phyloP scores from a whole-genome alignment of 176 grass and related monocot genomes.

The Carex kokanica region DNA sequence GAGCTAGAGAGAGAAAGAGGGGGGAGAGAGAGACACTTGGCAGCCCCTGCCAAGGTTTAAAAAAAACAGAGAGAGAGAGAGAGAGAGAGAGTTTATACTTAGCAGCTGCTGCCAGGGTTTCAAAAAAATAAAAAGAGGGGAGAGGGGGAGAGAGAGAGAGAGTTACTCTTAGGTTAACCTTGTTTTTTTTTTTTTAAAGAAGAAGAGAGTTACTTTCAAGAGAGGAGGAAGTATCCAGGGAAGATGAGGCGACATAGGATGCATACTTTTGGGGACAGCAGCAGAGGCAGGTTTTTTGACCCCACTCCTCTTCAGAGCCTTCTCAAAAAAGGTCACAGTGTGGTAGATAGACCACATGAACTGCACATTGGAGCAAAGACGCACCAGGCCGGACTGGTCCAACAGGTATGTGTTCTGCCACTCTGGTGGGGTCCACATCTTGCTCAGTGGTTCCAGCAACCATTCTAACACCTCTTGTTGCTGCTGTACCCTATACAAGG shows the following conservation, averaged over 20 bases:
- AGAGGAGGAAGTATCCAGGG: conserved; percentile 95
- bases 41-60: too few relatives aligned
- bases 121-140: too few relatives aligned
- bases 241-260: conserved; percentile 89
- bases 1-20: background rate
- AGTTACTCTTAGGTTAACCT: too few relatives aligned
- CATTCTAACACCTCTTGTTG: conserved; percentile 95
- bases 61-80: too few relatives aligned
- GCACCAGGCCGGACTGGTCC: conserved; percentile 62
- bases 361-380: conserved; percentile 51
- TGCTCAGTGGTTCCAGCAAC: conserved; percentile 89
- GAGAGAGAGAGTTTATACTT: too few relatives aligned
- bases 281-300: conserved; percentile 53
- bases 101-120: too few relatives aligned
- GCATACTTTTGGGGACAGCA: conserved; percentile 45
- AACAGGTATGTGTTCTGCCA: conserved; percentile 97
- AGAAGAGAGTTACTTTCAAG: conserved; percentile 53
- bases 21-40: background rate
- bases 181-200: too few relatives aligned
- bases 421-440: conserved; percentile 74
- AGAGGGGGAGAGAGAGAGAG: too few relatives aligned
- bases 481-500: conserved; percentile 68
- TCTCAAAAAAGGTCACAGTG: conserved; percentile 91
- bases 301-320: conserved; percentile 88
- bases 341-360: conserved; percentile 99